Conservation (phyloP, 805 yeast genomes). For the Hanseniaspora thailandica region DNA sequence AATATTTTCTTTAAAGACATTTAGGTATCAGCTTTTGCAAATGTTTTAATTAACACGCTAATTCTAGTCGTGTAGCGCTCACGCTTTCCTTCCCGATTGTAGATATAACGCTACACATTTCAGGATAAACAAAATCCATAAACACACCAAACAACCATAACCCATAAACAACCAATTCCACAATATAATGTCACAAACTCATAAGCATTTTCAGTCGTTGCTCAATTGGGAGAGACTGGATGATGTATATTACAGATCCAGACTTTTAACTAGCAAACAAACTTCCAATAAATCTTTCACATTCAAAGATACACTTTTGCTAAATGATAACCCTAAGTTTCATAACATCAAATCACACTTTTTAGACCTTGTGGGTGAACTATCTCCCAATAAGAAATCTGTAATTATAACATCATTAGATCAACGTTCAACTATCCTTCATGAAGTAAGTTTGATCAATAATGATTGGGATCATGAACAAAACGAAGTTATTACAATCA, state of each 20-base stretch:
- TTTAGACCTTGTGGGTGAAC: slow-evolving; percentile 4
- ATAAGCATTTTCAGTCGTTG: slow-evolving; percentile 5
- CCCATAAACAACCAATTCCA: not conserved
- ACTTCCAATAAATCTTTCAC: not conserved
- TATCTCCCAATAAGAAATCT: not conserved
- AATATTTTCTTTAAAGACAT: too few relatives aligned
- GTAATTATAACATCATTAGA: not conserved
- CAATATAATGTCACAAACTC: slow-evolving; percentile 1
- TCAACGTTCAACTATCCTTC: not conserved
- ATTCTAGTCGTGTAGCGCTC: too few relatives aligned
- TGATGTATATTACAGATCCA: slow-evolving; percentile 53
- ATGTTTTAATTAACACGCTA: too few relatives aligned
- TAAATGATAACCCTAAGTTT: not conserved
- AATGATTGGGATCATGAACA: not conserved
- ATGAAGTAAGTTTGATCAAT: not conserved
- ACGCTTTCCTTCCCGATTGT: too few relatives aligned
- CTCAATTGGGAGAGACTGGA: slow-evolving; percentile 69
- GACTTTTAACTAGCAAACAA: slow-evolving; percentile 21
- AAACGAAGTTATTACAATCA: not conserved
- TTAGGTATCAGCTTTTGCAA: too few relatives aligned
- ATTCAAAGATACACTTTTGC: not conserved
- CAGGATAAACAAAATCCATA: too few relatives aligned
- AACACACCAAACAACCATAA: not conserved
- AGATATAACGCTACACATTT: too few relatives aligned
- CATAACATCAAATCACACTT: not conserved